phyloP scores from a whole-genome alignment of 495 filamentous ascomycete genomes.

The Penicillium chermesinum region DNA sequence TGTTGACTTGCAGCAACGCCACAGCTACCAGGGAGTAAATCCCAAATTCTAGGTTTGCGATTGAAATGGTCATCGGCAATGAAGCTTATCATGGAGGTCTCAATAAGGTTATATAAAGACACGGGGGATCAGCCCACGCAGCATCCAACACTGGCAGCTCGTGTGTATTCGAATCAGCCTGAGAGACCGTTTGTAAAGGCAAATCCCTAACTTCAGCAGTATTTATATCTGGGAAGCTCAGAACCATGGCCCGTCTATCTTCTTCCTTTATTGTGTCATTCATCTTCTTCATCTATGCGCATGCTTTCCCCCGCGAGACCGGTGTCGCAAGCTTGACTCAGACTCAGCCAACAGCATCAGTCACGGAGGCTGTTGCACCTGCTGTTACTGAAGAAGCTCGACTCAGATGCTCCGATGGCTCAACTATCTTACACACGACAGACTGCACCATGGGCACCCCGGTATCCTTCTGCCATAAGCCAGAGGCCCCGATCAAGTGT shows the following conservation, averaged over 20 bases:
- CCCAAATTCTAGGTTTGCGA: neutral
- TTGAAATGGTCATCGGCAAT: too few relatives aligned
- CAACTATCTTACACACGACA: constrained; percentile 23
- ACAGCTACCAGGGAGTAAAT: neutral
- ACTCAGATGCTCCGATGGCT: constrained; percentile 18
- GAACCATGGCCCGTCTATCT: constrained; percentile 3
- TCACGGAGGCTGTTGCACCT: constrained; percentile 5
- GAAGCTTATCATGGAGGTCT: too few relatives aligned
- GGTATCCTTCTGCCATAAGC: constrained; percentile 19
- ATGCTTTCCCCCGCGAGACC: constrained; percentile 13
- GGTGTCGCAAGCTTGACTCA: neutral
- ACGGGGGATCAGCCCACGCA: too few relatives aligned
- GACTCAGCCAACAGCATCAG: neutral
- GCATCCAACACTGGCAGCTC: too few relatives aligned
- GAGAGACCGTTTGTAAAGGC: too few relatives aligned
- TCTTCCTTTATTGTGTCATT: neutral
- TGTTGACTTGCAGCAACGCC: constrained; percentile 3
- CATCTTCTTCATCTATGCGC: neutral
- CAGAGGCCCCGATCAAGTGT: constrained; percentile 15
- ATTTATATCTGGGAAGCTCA: too few relatives aligned
- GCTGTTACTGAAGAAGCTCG: constrained; percentile 12
- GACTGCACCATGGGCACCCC: constrained; percentile 26
- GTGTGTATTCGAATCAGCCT: too few relatives aligned
- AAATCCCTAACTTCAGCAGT: too few relatives aligned
- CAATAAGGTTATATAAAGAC: too few relatives aligned